Evolutionary conservation across 345 rosid genomes (phyloP), one percentile per base, ranked within the genome.

Genomic region (Microthlaspi erraticum): DNA sequence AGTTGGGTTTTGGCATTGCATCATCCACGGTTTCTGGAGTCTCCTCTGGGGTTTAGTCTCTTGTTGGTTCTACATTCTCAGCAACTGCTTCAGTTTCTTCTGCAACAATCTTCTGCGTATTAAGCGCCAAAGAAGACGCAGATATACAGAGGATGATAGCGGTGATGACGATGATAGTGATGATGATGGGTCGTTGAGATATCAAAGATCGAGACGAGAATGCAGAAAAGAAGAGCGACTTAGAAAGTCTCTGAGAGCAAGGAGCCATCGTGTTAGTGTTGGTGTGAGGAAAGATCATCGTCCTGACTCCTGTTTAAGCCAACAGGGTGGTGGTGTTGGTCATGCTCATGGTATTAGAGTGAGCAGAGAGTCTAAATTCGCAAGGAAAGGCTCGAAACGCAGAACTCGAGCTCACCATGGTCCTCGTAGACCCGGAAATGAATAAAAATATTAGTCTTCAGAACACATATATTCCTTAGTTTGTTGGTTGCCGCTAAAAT

Each of bases 1-100:
- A 79, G 37, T 80, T 41, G 78, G 85, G 0, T 77, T 85, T 18
- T 78, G 74, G 77, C 74, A 83, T 57, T 81, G 88, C 59, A 48
- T 85, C 45, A 46, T 73, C 64, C 82, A 66, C 48, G 66, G 87
- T 72, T 49, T 84, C 34, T 79, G 81, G 81, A 78, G 66, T 51
- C 31, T 77, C 68, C 52, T 64, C 0, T 80, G 88, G 83, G 59
- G 66, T 29, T 67, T 81, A 44, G 69, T 79, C 37, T 75, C 68
- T 6, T 74, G 75, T 70, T 85, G 88, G 83, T 72, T 83, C 72
- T 70, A 82, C 42, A 20, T 58, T 10, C 67, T 80, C 73, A 68
- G 68, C 29, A 17, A 42, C 48, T 82, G 80, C n/a, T 78, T 67
- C 76, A 70, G 60, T 38, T 83, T 81, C 81, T 51, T 78, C n/a